Base-by-base conservation (phyloP, 2,329 filamentous ascomycete genomes). In the Arthrobotrys pseudoclavata region DNA sequence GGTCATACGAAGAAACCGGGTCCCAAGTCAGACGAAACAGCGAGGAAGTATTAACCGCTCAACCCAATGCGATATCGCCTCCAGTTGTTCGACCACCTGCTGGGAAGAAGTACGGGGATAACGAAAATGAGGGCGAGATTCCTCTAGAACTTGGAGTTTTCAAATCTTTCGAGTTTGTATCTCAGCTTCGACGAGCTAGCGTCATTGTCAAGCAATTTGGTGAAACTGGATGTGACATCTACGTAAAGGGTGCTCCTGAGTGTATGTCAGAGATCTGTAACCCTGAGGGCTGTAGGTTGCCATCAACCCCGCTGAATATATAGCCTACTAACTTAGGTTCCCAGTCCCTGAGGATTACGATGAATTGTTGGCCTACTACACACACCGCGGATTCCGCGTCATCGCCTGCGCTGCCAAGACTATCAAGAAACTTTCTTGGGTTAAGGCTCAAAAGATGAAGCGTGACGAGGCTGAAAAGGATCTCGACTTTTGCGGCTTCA, bases 221-320 rank as follows among this genome's bases (percentile, higher is more conserved):
- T 4, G 90, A 93, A 78, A 90, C 90, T 80, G 94, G 92, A 78
- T 94, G 91, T 52, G 91, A 94, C 81, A 88, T 98, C 47, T 99
- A 93, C 83, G 95, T 98, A 78, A 99, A 99, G 84, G 96, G 96
- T 34, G 96, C 96, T 5, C 96, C 96, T 1, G 96, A 99, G 84
- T 95, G 93, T 81, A 97, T 99, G 91, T 92, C 91, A 80, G 93
- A 96, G 22, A 98, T 99, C 47, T 99, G 96, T 84, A 88, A 88
- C 10, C 87, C 92, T 0, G 91, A 94, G 80, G 95, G 89, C 83
- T 93, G 90, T 92, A 82, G 86, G 90, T 86, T 74, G 22, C 45
- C n/a, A 22, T 18, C 31, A 5, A 12, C 1, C 4, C 18, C 6
- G 4, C 34, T 52, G 48, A 20, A 0, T 52, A 48, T 18, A 64